Evolutionary conservation across 768 basidiomycete genomes (phyloP), one percentile per base, ranked within the genome.

Genomic region (Mycena galopus): DNA sequence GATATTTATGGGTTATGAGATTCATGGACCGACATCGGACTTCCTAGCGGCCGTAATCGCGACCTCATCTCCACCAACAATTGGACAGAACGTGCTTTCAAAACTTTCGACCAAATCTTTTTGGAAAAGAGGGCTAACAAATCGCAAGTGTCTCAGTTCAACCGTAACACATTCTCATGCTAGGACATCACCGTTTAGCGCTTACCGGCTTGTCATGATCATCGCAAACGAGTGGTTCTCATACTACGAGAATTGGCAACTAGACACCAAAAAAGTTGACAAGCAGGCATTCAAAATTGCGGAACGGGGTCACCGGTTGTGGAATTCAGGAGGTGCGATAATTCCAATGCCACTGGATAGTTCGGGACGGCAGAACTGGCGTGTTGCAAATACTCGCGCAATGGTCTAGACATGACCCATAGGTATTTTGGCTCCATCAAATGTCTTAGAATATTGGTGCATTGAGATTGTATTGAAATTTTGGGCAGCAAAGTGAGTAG

Each of bases 101-200:
- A 69, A 25, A 69, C 72, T n/a, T 75, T 75, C 27, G 67, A 75
- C 25, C 68, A 67, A 33, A 68, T 75, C 4, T 75, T 75, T 32
- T 64, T 75, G 1, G 74, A 67, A n/a, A 75, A 73, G 25, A 27
- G 72, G 0, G 35, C 60, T 1, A 75, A 73, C 51, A 70, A 73
- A 57, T 63, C 65, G 74, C 70, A 37, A 47, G 61, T 68, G 1
- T 58, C 1, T 3, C 19, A 30, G 9, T 17, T 37, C n/a, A 6
- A 37, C 35, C 35, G n/a, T 23, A 23, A 37, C 7, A 11, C 51
- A 35, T 42, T 33, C 3, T 14, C 32, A 11, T n/a, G 8, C 33
- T 47, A 21, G n/a, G n/a, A 33, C 9, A n/a, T 23, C 25, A 5
- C 42, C 9, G 12, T 14, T 8, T 51, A 70, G 69, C 12, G 62